Percentiles rank a stretch among this genome's conserved stretches.
phyloP scores from a whole-genome alignment of 108 stramenopile species.

The Skeletonema menzelii region DNA sequence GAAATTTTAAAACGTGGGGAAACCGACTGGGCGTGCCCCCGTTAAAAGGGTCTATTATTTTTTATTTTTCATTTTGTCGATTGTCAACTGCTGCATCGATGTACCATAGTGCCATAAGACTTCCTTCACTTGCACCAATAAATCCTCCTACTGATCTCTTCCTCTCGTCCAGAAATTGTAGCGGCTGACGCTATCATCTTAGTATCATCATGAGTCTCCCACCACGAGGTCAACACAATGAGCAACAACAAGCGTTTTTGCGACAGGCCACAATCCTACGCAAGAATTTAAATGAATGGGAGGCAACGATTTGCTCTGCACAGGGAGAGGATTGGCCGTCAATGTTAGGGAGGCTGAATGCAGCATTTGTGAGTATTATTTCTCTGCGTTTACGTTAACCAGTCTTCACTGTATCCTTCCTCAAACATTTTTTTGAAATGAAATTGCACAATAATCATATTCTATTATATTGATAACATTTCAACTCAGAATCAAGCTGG shows the following conservation, averaged over 20 bases:
- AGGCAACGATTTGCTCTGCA: slow-evolving; percentile 59
- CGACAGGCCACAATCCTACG: slow-evolving; percentile 79
- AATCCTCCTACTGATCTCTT: too few relatives aligned
- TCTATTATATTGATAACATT: not conserved
- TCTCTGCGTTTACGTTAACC: not conserved
- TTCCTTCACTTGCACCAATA: too few relatives aligned
- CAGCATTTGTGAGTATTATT: slow-evolving; percentile 58
- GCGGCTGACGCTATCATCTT: not conserved
- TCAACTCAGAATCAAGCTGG: slow-evolving; percentile 62
- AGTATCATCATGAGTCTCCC: slow-evolving; percentile 15
- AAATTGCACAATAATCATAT: not conserved
- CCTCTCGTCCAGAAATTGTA: not conserved
- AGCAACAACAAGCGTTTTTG: slow-evolving; percentile 61
- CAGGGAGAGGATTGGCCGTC: slow-evolving; percentile 85
- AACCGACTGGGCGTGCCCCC: too few relatives aligned
- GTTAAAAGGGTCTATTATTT: too few relatives aligned
- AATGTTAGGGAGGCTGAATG: slow-evolving; percentile 84
- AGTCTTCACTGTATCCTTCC: too few relatives aligned
- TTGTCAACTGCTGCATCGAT: too few relatives aligned
- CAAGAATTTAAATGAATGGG: slow-evolving; percentile 82
- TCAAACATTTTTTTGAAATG: too few relatives aligned
- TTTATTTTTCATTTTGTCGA: too few relatives aligned
- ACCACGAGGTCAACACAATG: slow-evolving; percentile 42
- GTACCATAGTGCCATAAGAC: too few relatives aligned
- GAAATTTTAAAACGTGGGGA: too few relatives aligned